Percentiles rank a stretch among this genome's conserved stretches.
Conservation (phyloP, 768 basidiomycete species). For the Hygrocybe punicea region DNA sequence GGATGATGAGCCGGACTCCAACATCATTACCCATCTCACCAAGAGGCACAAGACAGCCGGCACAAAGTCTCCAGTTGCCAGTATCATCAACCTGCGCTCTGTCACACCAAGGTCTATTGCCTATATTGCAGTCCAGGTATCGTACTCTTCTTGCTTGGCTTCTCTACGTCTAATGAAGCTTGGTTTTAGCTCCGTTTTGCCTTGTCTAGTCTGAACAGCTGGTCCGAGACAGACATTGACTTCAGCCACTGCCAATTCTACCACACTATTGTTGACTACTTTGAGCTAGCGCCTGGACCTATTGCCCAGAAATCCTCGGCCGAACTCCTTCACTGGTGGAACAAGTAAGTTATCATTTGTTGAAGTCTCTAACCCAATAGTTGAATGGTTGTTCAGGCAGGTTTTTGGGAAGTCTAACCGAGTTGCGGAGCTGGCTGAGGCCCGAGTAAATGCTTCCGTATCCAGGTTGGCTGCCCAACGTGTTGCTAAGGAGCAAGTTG, state of each 20-base stretch:
- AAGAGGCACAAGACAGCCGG: background rate
- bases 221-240: slow-evolving; percentile 2
- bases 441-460: too few species aligned
- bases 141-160: background rate
- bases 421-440: too few species aligned
- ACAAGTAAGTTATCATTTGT: slow-evolving; percentile 10
- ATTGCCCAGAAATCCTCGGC: background rate
- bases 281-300: slow-evolving; percentile 13
- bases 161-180: background rate
- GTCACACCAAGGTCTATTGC: slow-evolving; percentile 5
- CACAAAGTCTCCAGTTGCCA: background rate
- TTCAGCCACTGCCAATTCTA: slow-evolving; percentile 7
- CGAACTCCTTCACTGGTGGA: slow-evolving; percentile 18
- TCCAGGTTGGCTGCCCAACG: too few species aligned
- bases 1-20: background rate
- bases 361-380: too few species aligned
- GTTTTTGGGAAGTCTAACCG: too few species aligned
- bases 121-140: too few species aligned
- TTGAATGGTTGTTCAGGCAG: too few species aligned
- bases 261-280: slow-evolving; percentile 15
- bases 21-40: background rate
- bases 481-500: too few species aligned
- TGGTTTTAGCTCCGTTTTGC: slow-evolving; percentile 3
- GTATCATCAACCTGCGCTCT: background rate
- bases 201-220: background rate